Evolutionary conservation across 306 rosid species (phyloP).

Genomic region (Sindora glabra): DNA sequence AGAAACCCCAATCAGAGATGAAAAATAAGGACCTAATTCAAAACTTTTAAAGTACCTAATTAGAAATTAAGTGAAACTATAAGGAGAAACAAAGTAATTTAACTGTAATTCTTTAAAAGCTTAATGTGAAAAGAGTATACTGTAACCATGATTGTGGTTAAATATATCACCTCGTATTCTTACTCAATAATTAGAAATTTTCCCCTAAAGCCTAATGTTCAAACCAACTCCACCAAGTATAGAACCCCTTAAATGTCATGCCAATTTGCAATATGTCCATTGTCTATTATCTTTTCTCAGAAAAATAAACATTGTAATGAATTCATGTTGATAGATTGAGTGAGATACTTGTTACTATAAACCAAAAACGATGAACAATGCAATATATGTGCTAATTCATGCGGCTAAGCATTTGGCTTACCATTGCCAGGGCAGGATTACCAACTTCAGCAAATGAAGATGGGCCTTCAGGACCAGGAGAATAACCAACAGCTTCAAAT

Average conservation of each 20-base stretch:
- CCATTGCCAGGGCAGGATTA: conserved; percentile 90
- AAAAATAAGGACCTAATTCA: too few relatives aligned
- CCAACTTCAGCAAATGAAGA: conserved; percentile 81
- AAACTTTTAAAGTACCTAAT: too few relatives aligned
- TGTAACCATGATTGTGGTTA: too few relatives aligned
- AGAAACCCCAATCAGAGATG: too few relatives aligned
- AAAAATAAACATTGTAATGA: not conserved
- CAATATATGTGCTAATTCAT: not conserved
- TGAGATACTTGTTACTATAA: not conserved
- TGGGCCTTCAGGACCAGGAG: conserved; percentile 49
- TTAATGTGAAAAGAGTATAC: not conserved
- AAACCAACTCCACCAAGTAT: not conserved
- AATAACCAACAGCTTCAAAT: conserved; percentile 74
- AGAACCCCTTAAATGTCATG: not conserved
- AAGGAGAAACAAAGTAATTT: too few relatives aligned
- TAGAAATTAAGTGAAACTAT: too few relatives aligned
- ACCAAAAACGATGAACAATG: not conserved
- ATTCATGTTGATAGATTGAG: not conserved
- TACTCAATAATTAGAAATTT: not conserved
- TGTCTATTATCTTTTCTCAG: not conserved
- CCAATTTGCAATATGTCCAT: not conserved
- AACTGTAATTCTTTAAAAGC: too few relatives aligned
- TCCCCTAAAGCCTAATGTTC: not conserved
- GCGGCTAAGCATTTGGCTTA: conserved; percentile 34
- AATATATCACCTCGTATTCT: not conserved